These are phyloP conservation scores for Phalaenopsis equestris DNA, from an alignment of 106 monocot species.

Conservation along the genomic window DNA sequence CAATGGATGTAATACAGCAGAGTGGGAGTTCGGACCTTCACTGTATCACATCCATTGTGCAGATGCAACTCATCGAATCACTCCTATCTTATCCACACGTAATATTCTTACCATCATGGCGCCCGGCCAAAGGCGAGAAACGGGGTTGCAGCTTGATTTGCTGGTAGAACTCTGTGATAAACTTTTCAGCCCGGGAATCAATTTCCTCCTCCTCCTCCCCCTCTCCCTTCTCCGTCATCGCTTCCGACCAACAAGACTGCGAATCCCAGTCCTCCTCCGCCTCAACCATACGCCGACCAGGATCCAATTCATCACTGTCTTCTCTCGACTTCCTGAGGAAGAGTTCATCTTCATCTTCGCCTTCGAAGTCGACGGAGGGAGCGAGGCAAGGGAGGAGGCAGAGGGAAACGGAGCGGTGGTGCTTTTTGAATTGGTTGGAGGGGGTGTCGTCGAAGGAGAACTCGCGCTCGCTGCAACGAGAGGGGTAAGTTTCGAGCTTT, in stretches of 20 bases:
- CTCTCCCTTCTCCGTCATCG: not conserved
- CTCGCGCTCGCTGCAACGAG: conserved; percentile 1
- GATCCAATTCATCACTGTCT: too few relatives aligned
- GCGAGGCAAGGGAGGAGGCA: not conserved
- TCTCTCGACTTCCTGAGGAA: not conserved
- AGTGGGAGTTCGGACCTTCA: too few relatives aligned
- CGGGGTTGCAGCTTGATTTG: conserved; percentile 37
- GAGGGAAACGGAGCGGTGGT: conserved; percentile 4
- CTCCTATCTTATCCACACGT: too few relatives aligned
- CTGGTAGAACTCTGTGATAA: conserved; percentile 32
- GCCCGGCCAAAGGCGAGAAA: too few relatives aligned
- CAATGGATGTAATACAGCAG: too few relatives aligned
- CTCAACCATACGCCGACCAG: not conserved
- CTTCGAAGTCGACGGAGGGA: not conserved
- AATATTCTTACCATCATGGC: too few relatives aligned
- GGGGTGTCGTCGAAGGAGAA: conserved; percentile 9
- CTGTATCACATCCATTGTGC: not conserved
- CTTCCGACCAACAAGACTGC: not conserved
- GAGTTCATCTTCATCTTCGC: not conserved
- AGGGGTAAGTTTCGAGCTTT: not conserved
- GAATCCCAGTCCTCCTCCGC: not conserved
- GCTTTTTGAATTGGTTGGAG: not conserved
- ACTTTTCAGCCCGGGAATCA: conserved; percentile 47
- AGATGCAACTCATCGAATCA: conserved; percentile 10
- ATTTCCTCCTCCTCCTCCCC: conserved; percentile 17